Evolutionary conservation across 306 rosid species (phyloP).

Genomic region (Quercus alba): DNA sequence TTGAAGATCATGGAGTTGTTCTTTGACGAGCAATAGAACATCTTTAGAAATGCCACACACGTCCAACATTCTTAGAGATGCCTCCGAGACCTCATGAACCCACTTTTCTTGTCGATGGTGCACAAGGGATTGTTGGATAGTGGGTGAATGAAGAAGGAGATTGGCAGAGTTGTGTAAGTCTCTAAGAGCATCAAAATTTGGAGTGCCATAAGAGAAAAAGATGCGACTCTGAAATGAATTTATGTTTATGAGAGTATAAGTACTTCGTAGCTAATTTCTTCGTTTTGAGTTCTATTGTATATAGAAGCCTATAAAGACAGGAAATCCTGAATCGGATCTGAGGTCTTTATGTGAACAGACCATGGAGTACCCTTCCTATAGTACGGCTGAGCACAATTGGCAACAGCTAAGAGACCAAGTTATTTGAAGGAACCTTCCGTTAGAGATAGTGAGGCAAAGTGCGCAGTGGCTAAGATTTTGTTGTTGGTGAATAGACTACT

Average conservation of each 20-base stretch:
- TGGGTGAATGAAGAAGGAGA: conserved; percentile 47
- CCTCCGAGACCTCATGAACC: conserved; percentile 49
- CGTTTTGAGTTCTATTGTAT: conserved; percentile 7
- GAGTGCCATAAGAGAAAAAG: conserved; percentile 22
- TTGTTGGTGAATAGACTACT: conserved; percentile 2
- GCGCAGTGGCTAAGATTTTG: neutral
- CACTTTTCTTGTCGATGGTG: conserved; percentile 42
- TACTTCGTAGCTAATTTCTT: conserved; percentile 6
- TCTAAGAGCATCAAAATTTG: conserved; percentile 52
- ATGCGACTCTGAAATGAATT: neutral
- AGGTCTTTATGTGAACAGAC: conserved; percentile 32
- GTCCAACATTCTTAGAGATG: conserved; percentile 54
- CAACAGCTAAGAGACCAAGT: conserved; percentile 41
- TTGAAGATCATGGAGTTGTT: conserved; percentile 58
- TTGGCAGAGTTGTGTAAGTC: conserved; percentile 54
- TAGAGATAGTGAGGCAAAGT: neutral
- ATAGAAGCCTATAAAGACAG: neutral
- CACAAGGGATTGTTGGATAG: conserved; percentile 37
- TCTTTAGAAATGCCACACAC: conserved; percentile 58
- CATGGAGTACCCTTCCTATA: conserved; percentile 24
- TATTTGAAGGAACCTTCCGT: conserved; percentile 41
- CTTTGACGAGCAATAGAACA: conserved; percentile 45
- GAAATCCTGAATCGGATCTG: conserved; percentile 26
- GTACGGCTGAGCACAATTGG: conserved; percentile 35
- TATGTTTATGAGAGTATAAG: neutral